These are phyloP conservation scores for Starmerella scarabaei DNA, from an alignment of 805 yeast genomes.

Conservation along the genomic window DNA sequence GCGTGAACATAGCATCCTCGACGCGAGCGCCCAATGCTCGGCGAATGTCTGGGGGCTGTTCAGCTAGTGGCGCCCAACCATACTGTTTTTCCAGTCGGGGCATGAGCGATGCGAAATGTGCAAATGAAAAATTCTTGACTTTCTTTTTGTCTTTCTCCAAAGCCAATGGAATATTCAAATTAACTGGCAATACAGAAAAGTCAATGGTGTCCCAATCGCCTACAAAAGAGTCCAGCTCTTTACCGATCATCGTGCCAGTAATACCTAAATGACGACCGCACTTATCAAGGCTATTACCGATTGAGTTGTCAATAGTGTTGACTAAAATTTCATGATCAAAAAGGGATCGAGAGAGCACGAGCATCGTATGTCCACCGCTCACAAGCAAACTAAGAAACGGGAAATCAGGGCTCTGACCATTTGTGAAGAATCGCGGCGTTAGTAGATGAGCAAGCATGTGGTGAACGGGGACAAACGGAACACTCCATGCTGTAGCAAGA, in stretches of 20 bases:
- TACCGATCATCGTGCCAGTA: constrained; percentile 73
- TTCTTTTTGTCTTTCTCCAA: constrained; percentile 35
- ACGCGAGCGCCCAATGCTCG: constrained; percentile 24
- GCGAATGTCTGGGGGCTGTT: constrained; percentile 15
- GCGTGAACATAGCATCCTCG: constrained; percentile 59
- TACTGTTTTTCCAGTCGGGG: constrained; percentile 23
- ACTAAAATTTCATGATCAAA: constrained; percentile 58
- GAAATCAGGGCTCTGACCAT: constrained; percentile 47
- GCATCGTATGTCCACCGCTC: constrained; percentile 91
- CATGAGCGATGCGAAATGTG: constrained; percentile 54
- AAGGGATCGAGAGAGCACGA: constrained; percentile 52
- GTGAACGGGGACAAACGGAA: constrained; percentile 79
- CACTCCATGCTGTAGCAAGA: constrained; percentile 58
- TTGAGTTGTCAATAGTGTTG: constrained; percentile 75
- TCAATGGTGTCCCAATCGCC: constrained; percentile 23
- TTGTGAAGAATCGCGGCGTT: constrained; percentile 41
- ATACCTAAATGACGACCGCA: constrained; percentile 79
- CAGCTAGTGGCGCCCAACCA: constrained; percentile 11
- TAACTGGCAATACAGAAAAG: constrained; percentile 11
- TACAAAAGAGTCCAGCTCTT: constrained; percentile 55
- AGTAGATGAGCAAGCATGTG: constrained; percentile 92
- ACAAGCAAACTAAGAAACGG: constrained; percentile 66
- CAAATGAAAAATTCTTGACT: constrained; percentile 54
- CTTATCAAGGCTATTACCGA: constrained; percentile 88
- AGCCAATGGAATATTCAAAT: constrained; percentile 36